A percentile compares a stretch with the other conserved stretches of the same genome.
Evolutionary conservation across 768 basidiomycete species (phyloP).

Genomic region (Termitomyces sp.): DNA sequence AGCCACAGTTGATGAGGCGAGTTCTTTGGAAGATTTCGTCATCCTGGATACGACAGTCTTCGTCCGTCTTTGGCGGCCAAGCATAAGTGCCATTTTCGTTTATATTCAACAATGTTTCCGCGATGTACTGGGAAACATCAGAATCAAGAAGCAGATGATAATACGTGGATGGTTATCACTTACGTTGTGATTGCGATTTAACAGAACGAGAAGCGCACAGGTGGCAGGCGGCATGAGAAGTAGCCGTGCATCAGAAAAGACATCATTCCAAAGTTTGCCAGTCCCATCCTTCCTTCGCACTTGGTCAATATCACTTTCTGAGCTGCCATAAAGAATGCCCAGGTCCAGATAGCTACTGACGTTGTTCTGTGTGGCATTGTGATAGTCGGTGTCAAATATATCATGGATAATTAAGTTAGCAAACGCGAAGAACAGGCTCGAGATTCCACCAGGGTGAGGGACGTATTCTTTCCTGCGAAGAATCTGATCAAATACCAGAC

Average conservation of each 20-base stretch:
- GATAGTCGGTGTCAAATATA: constrained; percentile 59
- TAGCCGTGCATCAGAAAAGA: constrained; percentile 66
- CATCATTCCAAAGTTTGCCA: constrained; percentile 66
- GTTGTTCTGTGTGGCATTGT: constrained; percentile 54
- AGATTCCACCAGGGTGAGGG: constrained; percentile 68
- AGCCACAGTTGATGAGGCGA: constrained; percentile 71
- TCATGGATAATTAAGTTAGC: constrained; percentile 75
- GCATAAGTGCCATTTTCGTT: constrained; percentile 59
- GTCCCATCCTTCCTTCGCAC: constrained; percentile 65
- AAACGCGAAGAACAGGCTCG: constrained; percentile 75
- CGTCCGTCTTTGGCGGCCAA: constrained; percentile 23
- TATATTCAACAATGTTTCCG: constrained; percentile 62
- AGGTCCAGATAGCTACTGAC: constrained; percentile 77
- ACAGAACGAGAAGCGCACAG: constrained; percentile 65
- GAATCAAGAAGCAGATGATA: neutral
- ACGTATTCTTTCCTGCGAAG: constrained; percentile 49
- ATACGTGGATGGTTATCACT: constrained; percentile 20
- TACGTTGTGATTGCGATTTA: constrained; percentile 76
- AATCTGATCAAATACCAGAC: constrained; percentile 70
- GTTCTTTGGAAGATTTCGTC: constrained; percentile 77
- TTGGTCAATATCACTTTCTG: constrained; percentile 39
- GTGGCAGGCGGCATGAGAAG: constrained; percentile 72
- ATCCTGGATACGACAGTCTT: constrained; percentile 48
- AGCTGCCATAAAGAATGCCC: constrained; percentile 70
- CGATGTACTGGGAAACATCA: constrained; percentile 54